A percentile compares a stretch with the other conserved stretches of the same genome.
These are phyloP conservation scores for Lachnellula cervina DNA, from an alignment of 2,329 filamentous ascomycete genomes.

Conservation along the genomic window DNA sequence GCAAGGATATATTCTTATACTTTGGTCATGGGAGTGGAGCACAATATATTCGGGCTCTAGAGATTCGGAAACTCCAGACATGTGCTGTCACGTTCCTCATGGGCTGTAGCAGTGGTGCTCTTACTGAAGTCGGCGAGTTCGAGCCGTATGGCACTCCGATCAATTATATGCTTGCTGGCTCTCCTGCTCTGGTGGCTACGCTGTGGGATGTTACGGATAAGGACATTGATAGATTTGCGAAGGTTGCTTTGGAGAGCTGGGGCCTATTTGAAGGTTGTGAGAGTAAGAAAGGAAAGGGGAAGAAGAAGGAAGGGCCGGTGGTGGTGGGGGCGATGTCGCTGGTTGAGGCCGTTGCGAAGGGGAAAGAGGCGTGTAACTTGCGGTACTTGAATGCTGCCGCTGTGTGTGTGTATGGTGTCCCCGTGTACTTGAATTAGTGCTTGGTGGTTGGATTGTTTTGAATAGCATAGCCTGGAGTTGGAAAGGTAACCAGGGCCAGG, in stretches of 20 bases:
- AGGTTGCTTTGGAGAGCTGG: constrained; percentile 77
- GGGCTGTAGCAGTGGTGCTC: constrained; percentile 83
- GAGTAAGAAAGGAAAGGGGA: constrained; percentile 30
- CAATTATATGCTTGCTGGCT: constrained; percentile 86
- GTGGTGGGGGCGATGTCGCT: constrained; percentile 47
- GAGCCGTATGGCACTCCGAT: constrained; percentile 87
- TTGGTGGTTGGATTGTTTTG: not conserved
- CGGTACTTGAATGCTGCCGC: constrained; percentile 90
- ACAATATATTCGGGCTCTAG: constrained; percentile 85
- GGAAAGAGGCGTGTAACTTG: constrained; percentile 76
- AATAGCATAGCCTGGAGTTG: not conserved
- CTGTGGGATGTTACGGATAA: constrained; percentile 98
- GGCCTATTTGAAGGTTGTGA: constrained; percentile 51
- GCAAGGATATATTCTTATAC: constrained; percentile 75
- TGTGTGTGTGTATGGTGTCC: constrained; percentile 91
- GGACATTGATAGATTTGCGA: constrained; percentile 91
- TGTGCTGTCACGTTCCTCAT: constrained; percentile 86
- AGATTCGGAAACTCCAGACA: constrained; percentile 70
- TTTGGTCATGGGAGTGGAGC: constrained; percentile 94
- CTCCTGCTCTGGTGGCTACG: constrained; percentile 82
- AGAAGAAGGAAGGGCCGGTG: constrained; percentile 24
- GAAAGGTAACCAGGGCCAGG: not conserved
- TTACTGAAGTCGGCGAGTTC: constrained; percentile 78
- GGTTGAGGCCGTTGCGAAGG: constrained; percentile 74
- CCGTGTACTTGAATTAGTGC: constrained; percentile 53